Base-by-base conservation (phyloP, 2,329 filamentous ascomycete species). In the Emmonsiellopsis sp. region DNA sequence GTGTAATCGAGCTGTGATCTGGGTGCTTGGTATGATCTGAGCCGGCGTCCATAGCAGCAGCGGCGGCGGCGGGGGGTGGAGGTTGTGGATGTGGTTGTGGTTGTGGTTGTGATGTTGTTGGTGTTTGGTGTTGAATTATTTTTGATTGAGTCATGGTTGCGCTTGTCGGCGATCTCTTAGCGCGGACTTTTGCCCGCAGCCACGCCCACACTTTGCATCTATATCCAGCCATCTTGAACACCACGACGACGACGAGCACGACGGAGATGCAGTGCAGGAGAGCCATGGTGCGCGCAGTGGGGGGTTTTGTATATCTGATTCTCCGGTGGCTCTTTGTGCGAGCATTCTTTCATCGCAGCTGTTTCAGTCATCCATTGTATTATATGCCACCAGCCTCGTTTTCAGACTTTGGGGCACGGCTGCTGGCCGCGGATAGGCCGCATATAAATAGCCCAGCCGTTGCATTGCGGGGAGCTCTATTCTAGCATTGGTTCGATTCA, bases 131-230 rank as follows among this genome's bases (percentile, higher is more conserved):
- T 26, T 16, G 49, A 51, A 43, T 4, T 6, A 31, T 43, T n/a
- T 51, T n/a, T 44, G 50, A 40, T 52, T 46, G 41, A 52, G 50
- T 54, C 50, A 50, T 41, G 15, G 41, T 43, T 41, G 55, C 30
- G n/a, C n/a, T 40, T 40, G 26, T 11, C 37, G 16, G 37, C 13
- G 15, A 11, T 38, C 30, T 7, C 16, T 13, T 31, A 26, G 26
- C 16, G 47, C 16, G 8, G 34, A 7, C 15, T 40, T 40, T 49
- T 20, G 11, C 30, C 46, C 16, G 10, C 20, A 49, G 34, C 47
- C 47, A 49, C 47, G 35, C 11, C 20, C 16, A 49, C 34, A 30
- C 20, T 26, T 26, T 26, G 20, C 20, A 26, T 26, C 20, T 26
- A 26, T 26, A 5, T 26, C 3, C 3, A 26, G 20, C 20, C 20